These are phyloP conservation scores for Chaetomiaceae sp. DNA, from an alignment of 2,329 filamentous ascomycete species.

Conservation along the genomic window DNA sequence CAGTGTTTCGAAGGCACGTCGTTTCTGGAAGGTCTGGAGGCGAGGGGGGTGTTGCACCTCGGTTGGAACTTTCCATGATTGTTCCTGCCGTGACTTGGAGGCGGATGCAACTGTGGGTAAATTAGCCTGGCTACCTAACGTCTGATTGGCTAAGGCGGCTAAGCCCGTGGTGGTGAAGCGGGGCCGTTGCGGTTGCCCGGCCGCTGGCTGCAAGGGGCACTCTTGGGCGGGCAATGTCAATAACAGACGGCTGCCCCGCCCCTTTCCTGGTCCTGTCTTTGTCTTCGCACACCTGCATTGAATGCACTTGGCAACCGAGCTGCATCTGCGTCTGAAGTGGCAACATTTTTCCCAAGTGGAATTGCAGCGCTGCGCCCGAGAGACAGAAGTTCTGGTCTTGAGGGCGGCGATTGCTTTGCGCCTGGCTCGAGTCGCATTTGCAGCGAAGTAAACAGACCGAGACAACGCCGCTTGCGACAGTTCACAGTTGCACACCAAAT, in stretches of 20 bases:
- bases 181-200: constrained; percentile 12
- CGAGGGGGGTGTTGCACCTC: no score
- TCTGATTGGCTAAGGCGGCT: neutral
- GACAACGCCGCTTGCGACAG: neutral
- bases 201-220: constrained; percentile 1
- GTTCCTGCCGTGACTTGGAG: neutral
- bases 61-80: neutral
- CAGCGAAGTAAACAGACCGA: neutral
- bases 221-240: constrained; percentile 7
- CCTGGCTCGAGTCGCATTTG: neutral
- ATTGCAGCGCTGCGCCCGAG: neutral
- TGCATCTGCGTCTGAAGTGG: neutral
- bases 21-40: no score
- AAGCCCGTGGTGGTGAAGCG: neutral
- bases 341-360: neutral
- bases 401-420: neutral
- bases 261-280: neutral
- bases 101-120: no score
- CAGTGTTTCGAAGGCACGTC: no score
- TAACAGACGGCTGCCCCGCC: constrained; percentile 1
- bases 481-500: no score
- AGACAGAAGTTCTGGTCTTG: neutral
- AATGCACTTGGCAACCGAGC: no score
- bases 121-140: no score
- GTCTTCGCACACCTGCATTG: no score